Percentiles rank a stretch among this genome's conserved stretches.
Evolutionary conservation across 495 filamentous ascomycete species (phyloP).

Genomic region (Umbilicaria muhlenbergii): DNA sequence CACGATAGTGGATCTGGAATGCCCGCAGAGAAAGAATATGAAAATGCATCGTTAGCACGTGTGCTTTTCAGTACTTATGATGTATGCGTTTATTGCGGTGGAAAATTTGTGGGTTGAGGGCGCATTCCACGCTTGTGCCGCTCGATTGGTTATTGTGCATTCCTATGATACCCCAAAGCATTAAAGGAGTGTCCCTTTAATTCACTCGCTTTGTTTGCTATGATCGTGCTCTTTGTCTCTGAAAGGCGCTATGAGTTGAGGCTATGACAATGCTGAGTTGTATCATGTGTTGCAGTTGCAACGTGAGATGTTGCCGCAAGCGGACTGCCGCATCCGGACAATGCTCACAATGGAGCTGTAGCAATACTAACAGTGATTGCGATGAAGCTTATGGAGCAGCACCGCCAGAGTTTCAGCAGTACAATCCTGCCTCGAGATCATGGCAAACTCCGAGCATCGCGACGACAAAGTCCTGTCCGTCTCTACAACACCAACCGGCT

Average conservation of each 20-base stretch:
- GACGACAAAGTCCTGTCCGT: neutral
- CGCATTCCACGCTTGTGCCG: neutral
- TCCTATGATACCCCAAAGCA: neutral
- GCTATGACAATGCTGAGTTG: too few species aligned
- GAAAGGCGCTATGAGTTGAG: too few species aligned
- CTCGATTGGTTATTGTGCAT: neutral
- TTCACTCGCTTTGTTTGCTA: too few species aligned
- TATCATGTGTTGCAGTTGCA: too few species aligned
- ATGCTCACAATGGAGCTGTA: neutral
- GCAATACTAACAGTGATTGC: neutral
- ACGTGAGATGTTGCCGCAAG: neutral
- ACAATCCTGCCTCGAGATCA: neutral
- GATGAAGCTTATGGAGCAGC: neutral
- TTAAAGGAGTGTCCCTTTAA: too few species aligned
- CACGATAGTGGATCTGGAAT: too few species aligned
- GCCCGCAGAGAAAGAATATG: too few species aligned
- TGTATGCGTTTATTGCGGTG: constrained; percentile 37
- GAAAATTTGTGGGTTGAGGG: constrained; percentile 26
- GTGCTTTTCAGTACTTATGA: constrained; percentile 32
- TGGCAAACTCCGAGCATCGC: neutral
- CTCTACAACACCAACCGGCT: neutral
- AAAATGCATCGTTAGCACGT: constrained; percentile 7
- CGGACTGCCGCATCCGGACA: constrained; percentile 1
- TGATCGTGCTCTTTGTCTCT: too few species aligned
- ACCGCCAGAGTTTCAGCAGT: neutral